These are phyloP conservation scores for Teratosphaeria viscida DNA, from an alignment of 2,329 filamentous ascomycete genomes.

Conservation along the genomic window DNA sequence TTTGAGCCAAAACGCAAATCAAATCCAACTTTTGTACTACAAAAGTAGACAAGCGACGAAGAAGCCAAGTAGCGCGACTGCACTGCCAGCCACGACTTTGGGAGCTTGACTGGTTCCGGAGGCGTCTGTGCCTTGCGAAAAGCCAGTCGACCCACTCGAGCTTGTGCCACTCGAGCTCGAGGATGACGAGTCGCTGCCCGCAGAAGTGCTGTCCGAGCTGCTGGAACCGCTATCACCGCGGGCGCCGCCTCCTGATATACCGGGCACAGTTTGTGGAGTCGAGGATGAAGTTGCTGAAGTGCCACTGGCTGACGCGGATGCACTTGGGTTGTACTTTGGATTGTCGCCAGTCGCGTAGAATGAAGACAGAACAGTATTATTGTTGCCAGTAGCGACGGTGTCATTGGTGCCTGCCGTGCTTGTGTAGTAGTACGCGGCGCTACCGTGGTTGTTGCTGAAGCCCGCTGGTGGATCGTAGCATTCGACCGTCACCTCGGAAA, in stretches of 20 bases:
- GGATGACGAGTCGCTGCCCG: slow-evolving; percentile 4
- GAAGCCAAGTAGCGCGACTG: slow-evolving; percentile 28
- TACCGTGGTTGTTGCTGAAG: slow-evolving; percentile 45
- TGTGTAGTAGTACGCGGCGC: slow-evolving; percentile 65
- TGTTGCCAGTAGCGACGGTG: slow-evolving; percentile 65
- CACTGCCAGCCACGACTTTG: slow-evolving; percentile 26
- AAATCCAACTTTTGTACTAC: slow-evolving; percentile 6
- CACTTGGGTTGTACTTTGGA: slow-evolving; percentile 32
- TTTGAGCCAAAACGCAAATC: background rate
- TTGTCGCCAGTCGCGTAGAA: slow-evolving; percentile 73
- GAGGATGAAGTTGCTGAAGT: slow-evolving; percentile 18
- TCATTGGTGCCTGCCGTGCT: slow-evolving; percentile 57
- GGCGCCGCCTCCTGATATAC: slow-evolving; percentile 37
- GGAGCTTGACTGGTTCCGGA: slow-evolving; percentile 16
- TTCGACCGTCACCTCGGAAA: slow-evolving; percentile 67
- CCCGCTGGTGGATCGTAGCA: slow-evolving; percentile 79
- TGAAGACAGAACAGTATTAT: slow-evolving; percentile 65
- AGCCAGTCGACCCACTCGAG: slow-evolving; percentile 11
- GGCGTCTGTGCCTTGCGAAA: slow-evolving; percentile 16
- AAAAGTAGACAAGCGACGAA: slow-evolving; percentile 28
- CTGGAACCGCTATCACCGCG: slow-evolving; percentile 33
- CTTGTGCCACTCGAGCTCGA: slow-evolving; percentile 13
- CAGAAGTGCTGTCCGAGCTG: slow-evolving; percentile 9
- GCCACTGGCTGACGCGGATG: slow-evolving; percentile 19
- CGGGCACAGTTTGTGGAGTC: slow-evolving; percentile 42